phyloP scores from a whole-genome alignment of 345 rosid genomes.

The Sisymbrium altissimum region DNA sequence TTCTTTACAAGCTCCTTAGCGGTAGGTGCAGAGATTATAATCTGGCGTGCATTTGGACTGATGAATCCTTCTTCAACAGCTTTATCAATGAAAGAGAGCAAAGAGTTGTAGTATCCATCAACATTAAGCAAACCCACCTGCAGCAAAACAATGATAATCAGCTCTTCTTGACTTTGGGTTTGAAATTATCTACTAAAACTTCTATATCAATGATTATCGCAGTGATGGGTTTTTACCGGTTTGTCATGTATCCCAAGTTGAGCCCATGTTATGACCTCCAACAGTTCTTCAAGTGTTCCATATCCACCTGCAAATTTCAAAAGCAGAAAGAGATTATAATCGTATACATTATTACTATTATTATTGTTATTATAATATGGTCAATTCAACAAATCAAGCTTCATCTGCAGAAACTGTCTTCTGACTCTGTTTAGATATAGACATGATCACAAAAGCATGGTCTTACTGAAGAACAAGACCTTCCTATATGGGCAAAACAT shows the following conservation, averaged over 20 bases:
- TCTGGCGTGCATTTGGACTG: slow-evolving; percentile 76
- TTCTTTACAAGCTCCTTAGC: slow-evolving; percentile 72
- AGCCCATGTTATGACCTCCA: slow-evolving; percentile 56
- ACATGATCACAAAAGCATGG: slow-evolving; percentile 16
- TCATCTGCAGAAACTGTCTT: slow-evolving; percentile 11
- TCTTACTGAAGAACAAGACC: slow-evolving; percentile 7
- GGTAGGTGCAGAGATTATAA: slow-evolving; percentile 82
- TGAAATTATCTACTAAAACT: background rate
- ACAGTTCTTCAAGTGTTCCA: slow-evolving; percentile 51
- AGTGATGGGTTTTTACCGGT: slow-evolving; percentile 37
- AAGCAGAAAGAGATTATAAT: no score
- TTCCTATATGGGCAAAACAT: slow-evolving; percentile 30
- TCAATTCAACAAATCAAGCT: slow-evolving; percentile 4
- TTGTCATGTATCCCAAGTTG: slow-evolving; percentile 59
- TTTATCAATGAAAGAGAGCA: slow-evolving; percentile 89
- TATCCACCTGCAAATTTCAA: slow-evolving; percentile 40
- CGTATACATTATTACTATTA: background rate
- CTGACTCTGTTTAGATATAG: slow-evolving; percentile 15
- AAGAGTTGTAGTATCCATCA: slow-evolving; percentile 93
- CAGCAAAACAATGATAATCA: background rate
- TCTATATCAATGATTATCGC: background rate
- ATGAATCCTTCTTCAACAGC: slow-evolving; percentile 97
- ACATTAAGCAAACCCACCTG: slow-evolving; percentile 97
- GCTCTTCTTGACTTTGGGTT: background rate
- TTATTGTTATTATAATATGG: background rate